Percentiles rank a stretch among this genome's conserved stretches.
Evolutionary conservation across 768 basidiomycete species (phyloP).

Genomic region (Russula emetica): DNA sequence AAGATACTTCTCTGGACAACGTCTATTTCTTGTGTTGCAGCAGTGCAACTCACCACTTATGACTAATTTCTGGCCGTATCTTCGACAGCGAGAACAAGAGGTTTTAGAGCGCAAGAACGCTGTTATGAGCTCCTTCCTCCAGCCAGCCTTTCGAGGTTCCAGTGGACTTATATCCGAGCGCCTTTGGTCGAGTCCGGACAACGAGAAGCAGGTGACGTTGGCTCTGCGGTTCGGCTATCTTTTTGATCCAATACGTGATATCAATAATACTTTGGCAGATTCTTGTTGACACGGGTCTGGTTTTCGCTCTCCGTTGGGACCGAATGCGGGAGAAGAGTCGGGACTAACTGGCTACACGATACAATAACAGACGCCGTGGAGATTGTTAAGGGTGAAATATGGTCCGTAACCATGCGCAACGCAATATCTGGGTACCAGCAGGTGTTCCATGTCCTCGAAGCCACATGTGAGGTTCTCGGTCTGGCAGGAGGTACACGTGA

Average conservation of each 20-base stretch:
- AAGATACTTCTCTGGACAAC: conserved; percentile 46
- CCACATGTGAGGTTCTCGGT: conserved; percentile 72
- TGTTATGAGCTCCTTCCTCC: conserved; percentile 53
- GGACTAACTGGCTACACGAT: conserved; percentile 36
- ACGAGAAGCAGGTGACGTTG: conserved; percentile 51
- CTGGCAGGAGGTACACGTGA: conserved; percentile 28
- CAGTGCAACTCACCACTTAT: conserved; percentile 38
- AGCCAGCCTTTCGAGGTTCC: conserved; percentile 35
- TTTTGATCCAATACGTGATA: background rate
- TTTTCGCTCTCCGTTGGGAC: conserved; percentile 54
- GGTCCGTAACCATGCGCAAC: conserved; percentile 45
- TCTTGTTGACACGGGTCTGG: conserved; percentile 58
- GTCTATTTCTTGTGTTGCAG: conserved; percentile 41
- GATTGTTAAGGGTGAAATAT: conserved; percentile 54
- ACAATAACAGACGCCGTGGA: conserved; percentile 48
- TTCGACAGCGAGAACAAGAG: conserved; percentile 49
- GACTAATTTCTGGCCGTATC: conserved; percentile 72
- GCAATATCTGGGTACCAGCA: conserved; percentile 26
- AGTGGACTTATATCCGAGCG: conserved; percentile 38
- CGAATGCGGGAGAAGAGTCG: conserved; percentile 27
- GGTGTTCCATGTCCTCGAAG: conserved; percentile 56
- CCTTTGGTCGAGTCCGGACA: conserved; percentile 59
- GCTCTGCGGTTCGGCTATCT: conserved; percentile 48
- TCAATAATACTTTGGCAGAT: conserved; percentile 39
- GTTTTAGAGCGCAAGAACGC: conserved; percentile 34